phyloP scores from a whole-genome alignment of 345 rosid genomes.

The Eucalyptus sp. region DNA sequence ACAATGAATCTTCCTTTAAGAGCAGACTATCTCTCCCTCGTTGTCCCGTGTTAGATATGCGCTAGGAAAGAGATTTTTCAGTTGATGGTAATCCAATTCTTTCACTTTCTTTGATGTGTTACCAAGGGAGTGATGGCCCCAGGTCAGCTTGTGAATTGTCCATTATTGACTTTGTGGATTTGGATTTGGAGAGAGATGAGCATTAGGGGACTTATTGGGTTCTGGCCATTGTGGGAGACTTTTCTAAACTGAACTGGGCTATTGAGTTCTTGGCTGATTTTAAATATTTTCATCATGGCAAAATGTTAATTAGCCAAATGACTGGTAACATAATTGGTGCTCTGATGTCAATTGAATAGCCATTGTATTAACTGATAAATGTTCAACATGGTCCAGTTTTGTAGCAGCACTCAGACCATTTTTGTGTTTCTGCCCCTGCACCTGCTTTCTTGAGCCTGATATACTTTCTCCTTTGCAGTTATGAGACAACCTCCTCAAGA shows the following conservation, averaged over 20 bases:
- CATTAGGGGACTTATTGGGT: neutral
- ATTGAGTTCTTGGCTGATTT: neutral
- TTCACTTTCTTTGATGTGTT: neutral
- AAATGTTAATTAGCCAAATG: neutral
- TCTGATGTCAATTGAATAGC: neutral
- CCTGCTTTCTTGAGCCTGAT: neutral
- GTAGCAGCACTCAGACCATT: neutral
- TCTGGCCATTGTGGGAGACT: neutral
- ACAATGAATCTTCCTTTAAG: neutral
- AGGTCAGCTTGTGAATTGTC: neutral
- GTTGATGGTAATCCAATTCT: neutral
- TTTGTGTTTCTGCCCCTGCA: neutral
- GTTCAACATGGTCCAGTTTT: neutral
- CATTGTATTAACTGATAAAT: neutral
- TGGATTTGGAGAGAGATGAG: neutral
- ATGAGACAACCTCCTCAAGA: slow-evolving; percentile 82
- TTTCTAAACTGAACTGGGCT: neutral
- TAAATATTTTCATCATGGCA: neutral
- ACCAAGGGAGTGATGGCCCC: neutral
- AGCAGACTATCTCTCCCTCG: neutral
- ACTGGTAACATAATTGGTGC: neutral
- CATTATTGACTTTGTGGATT: neutral
- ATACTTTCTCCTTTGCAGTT: slow-evolving; percentile 25
- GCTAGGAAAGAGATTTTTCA: neutral
- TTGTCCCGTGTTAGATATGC: neutral